Percentiles rank a stretch among this genome's conserved stretches.
These are phyloP conservation scores for Aureobasidium lini DNA, from an alignment of 2,329 filamentous ascomycete species.

Conservation along the genomic window DNA sequence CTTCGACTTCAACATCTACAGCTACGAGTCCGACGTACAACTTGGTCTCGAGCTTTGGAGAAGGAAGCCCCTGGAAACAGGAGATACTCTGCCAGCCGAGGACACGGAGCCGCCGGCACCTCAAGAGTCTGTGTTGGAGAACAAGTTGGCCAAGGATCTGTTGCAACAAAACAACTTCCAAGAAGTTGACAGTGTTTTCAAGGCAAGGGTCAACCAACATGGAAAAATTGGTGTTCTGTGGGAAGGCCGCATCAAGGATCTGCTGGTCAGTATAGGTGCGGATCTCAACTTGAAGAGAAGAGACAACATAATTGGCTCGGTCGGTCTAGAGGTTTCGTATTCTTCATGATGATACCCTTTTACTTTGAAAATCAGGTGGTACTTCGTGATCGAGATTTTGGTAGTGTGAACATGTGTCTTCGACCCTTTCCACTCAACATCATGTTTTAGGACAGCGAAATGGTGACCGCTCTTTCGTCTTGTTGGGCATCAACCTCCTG, in stretches of 20 bases:
- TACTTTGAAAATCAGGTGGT: not conserved
- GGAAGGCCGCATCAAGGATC: slow-evolving; percentile 87
- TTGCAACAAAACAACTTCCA: not conserved
- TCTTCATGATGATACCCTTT: slow-evolving; percentile 53
- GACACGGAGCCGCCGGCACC: not conserved
- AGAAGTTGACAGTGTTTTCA: slow-evolving; percentile 77
- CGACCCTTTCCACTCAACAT: no score
- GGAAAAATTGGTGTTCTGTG: slow-evolving; percentile 79
- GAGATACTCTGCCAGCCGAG: not conserved
- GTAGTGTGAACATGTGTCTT: no score
- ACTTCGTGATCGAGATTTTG: no score
- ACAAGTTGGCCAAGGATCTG: not conserved
- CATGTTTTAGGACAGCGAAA: no score
- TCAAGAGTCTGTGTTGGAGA: not conserved
- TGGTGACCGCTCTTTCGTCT: not conserved
- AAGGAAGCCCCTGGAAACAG: slow-evolving; percentile 26
- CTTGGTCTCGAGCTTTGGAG: slow-evolving; percentile 92
- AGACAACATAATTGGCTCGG: slow-evolving; percentile 67
- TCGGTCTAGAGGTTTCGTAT: slow-evolving; percentile 76
- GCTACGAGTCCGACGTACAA: slow-evolving; percentile 90
- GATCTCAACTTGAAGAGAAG: slow-evolving; percentile 70
- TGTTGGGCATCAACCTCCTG: not conserved
- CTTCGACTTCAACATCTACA: slow-evolving; percentile 97
- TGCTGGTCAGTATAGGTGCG: slow-evolving; percentile 85
- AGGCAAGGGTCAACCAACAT: slow-evolving; percentile 82